Evolutionary conservation across 2,329 filamentous ascomycete species (phyloP), one percentile per base, ranked within the genome.

Genomic region (Alternaria arbusti): DNA sequence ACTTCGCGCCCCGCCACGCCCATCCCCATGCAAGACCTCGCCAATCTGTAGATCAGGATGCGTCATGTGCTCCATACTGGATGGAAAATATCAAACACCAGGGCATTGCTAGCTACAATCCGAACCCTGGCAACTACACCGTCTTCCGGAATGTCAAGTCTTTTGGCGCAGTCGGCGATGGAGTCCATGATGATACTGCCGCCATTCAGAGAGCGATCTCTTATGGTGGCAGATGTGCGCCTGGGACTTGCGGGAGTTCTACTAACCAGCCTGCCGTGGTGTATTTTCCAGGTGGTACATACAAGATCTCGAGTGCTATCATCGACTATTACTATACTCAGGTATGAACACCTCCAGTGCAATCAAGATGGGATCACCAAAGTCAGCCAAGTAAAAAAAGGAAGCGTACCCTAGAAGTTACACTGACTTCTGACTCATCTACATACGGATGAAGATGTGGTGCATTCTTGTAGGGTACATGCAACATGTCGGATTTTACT

Each of bases 251-350:
- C 65, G 67, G 70, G n/a, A 81, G 79, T 5, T 79, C 83, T 5
- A 87, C 86, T 0, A 84, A 79, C 1, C 85, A 83, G 2, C 86
- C 86, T 2, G 86, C 85, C 3, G 76, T 87, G 22, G 82, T 88
- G n/a, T 88, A 87, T 73, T 87, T 87, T 68, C 86, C 85, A 4
- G 81, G 83, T 17, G 88, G 87, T 46, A 88, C 84, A 0, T 91
- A 91, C 66, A 54, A 87, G 2, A 82, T 89, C 61, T 87, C 83
- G 45, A 78, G 80, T 0, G 82, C 86, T 3, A 87, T 91, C 64
- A 84, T 88, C 57, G 83, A 88, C 70, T 89, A 88, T 70, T 91
- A 90, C 76, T 86, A 86, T 64, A 90, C 88, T 6, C 85, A 89
- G 57, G 74, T 76, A 58, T 54, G 64, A 12, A 52, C 11, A 4